These are phyloP conservation scores for Amborella trichopoda DNA, from an alignment of 164 flowering plant genomes.

Conservation along the genomic window DNA sequence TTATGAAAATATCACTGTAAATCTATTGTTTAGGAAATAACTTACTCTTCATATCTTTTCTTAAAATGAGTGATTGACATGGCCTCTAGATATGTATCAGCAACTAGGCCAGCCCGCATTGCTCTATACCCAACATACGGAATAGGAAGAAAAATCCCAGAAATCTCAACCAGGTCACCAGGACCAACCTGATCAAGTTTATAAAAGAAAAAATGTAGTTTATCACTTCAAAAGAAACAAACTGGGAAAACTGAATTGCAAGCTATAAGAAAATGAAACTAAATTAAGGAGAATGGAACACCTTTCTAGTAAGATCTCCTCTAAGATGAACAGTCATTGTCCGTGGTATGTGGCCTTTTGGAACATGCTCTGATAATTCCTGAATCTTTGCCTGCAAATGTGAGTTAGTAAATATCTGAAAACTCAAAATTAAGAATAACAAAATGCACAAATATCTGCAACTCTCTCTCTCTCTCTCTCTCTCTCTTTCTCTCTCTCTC, in stretches of 20 bases:
- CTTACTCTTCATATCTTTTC: constrained; percentile 99
- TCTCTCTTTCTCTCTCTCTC: too few species aligned
- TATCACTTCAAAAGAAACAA: not conserved
- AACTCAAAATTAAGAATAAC: too few species aligned
- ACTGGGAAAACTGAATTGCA: constrained; percentile 1
- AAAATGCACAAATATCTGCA: too few species aligned
- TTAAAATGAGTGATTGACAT: constrained; percentile 94
- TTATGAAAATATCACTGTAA: too few species aligned
- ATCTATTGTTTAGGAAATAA: not conserved
- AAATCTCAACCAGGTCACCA: constrained; percentile 91
- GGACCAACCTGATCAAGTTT: constrained; percentile 64
- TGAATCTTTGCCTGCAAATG: constrained; percentile 86
- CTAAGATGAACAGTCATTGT: constrained; percentile 88
- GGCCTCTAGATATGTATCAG: constrained; percentile 95
- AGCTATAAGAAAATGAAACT: too few species aligned
- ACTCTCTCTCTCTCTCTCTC: too few species aligned
- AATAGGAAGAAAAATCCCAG: constrained; percentile 96
- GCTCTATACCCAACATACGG: constrained; percentile 97
- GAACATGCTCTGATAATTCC: constrained; percentile 97
- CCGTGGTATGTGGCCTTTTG: constrained; percentile 96
- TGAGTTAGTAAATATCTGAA: too few species aligned
- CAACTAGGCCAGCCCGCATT: constrained; percentile 97
- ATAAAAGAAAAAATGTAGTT: not conserved
- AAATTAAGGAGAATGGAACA: too few species aligned
- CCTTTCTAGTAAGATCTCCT: constrained; percentile 98